phyloP scores from a whole-genome alignment of 768 basidiomycete species.

The Boletus edulis region DNA sequence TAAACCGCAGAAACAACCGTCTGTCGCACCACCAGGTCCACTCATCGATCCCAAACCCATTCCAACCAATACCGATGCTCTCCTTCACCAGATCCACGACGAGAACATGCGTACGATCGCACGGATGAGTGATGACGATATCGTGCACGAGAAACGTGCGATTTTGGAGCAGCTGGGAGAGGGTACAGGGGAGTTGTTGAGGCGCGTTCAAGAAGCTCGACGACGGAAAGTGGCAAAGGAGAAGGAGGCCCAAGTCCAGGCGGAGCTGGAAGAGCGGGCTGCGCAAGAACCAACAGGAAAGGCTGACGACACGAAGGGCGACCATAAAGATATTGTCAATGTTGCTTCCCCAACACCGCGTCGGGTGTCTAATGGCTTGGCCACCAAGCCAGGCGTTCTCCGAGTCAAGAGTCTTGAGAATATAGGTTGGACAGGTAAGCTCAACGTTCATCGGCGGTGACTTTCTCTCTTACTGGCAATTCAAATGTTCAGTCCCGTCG shows the following conservation, averaged over 20 bases:
- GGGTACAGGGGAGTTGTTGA: slow-evolving; percentile 60
- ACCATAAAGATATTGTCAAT: background rate
- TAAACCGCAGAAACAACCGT: background rate
- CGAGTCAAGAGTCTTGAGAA: slow-evolving; percentile 32
- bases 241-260: background rate
- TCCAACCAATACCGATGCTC: slow-evolving; percentile 34
- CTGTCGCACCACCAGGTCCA: background rate
- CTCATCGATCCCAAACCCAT: slow-evolving; percentile 12
- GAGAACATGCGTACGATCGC: slow-evolving; percentile 67
- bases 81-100: slow-evolving; percentile 56
- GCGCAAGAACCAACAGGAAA: background rate
- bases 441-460: background rate
- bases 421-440: slow-evolving; percentile 20
- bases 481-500: slow-evolving; percentile 32
- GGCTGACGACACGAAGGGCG: background rate
- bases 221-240: slow-evolving; percentile 11
- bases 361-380: slow-evolving; percentile 10
- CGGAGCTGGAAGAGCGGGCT: background rate
- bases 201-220: slow-evolving; percentile 25
- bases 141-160: slow-evolving; percentile 60
- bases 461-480: background rate
- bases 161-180: slow-evolving; percentile 73
- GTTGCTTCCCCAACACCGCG: slow-evolving; percentile 14
- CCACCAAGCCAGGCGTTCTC: slow-evolving; percentile 21
- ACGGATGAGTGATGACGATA: slow-evolving; percentile 69